Percentiles rank a stretch among this genome's conserved stretches.
phyloP scores from a whole-genome alignment of 441 rosid genomes.

The Capsella rubella region DNA sequence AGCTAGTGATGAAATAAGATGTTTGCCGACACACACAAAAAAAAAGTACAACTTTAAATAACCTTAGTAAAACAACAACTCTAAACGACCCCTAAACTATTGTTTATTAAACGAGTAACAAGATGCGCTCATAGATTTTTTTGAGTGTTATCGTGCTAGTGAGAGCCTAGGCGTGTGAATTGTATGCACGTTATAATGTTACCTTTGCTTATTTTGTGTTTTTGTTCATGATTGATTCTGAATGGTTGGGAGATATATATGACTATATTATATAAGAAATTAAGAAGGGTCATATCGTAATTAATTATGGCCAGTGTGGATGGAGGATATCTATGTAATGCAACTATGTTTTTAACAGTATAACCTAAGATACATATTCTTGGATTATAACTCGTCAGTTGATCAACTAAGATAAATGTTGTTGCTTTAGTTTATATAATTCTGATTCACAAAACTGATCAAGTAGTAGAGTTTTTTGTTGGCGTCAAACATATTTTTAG shows the following conservation, averaged over 20 bases:
- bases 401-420: too few species aligned
- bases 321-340: neutral
- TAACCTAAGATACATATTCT: too few species aligned
- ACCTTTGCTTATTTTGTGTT: conserved; percentile 10
- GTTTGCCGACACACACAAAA: conserved; percentile 6
- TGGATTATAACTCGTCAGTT: too few species aligned
- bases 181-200: neutral
- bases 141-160: conserved; percentile 35
- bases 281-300: neutral
- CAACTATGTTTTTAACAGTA: neutral
- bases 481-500: neutral
- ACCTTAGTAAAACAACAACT: neutral
- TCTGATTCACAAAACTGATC: neutral
- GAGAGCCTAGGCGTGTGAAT: conserved; percentile 23
- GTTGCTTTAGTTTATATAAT: neutral
- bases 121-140: conserved; percentile 1
- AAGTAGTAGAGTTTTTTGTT: neutral
- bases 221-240: conserved; percentile 13
- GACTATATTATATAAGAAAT: neutral
- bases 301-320: neutral
- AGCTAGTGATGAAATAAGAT: neutral
- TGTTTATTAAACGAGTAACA: neutral
- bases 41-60: neutral
- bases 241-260: conserved; percentile 3
- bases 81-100: neutral